These are phyloP conservation scores for Fusarium sp. DNA, from an alignment of 2,329 filamentous ascomycete genomes.

Conservation along the genomic window DNA sequence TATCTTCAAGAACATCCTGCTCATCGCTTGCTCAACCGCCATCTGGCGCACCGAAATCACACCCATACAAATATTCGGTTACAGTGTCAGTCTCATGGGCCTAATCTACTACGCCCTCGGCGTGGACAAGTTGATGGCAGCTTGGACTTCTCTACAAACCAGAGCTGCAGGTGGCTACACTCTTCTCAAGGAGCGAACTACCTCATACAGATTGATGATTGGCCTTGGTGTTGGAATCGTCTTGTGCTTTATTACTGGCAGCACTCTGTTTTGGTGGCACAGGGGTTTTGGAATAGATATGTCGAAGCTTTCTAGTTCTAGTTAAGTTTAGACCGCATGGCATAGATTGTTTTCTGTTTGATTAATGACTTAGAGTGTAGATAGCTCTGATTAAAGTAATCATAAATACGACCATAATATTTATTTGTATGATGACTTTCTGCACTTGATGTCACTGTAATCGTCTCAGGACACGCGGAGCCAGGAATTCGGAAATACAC, in stretches of 20 bases:
- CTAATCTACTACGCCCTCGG: background rate
- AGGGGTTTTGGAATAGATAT: background rate
- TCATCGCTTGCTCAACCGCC: background rate
- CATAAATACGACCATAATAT: background rate
- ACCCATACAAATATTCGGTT: background rate
- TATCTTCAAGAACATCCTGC: conserved; percentile 12
- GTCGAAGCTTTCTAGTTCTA: background rate
- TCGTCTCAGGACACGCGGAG: too few relatives aligned
- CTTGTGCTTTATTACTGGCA: background rate
- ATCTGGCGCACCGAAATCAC: conserved; percentile 18
- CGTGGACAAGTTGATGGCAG: background rate
- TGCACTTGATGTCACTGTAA: too few relatives aligned
- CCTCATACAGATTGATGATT: background rate
- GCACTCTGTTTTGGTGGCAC: background rate
- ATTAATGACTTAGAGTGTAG: background rate
- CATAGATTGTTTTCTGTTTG: background rate
- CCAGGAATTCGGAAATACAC: too few relatives aligned
- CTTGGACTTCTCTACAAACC: background rate
- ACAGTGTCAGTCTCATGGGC: background rate
- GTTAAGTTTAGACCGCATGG: background rate
- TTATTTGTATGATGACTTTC: background rate
- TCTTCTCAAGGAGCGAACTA: background rate
- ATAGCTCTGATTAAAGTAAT: background rate
- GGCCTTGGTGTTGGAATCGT: background rate
- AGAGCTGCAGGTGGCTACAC: background rate